Percentiles rank a stretch among this genome's conserved stretches.
phyloP scores from a whole-genome alignment of 352 stramenopile species.

The Phytophthora cactorum region DNA sequence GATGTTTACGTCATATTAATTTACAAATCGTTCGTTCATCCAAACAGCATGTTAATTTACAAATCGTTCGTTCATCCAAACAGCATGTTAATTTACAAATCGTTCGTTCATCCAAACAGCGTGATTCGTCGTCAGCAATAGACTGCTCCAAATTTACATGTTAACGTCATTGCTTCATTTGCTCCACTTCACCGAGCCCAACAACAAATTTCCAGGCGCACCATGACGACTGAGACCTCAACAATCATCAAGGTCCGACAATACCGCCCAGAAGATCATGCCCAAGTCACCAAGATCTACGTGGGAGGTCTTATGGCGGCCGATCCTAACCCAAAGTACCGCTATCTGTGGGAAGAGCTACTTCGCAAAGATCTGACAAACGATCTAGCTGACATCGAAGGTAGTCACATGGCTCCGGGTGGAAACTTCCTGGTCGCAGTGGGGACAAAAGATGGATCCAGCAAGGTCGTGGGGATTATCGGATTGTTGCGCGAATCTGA shows the following conservation, averaged over 20 bases:
- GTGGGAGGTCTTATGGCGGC: slow-evolving; percentile 8
- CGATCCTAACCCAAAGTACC: slow-evolving; percentile 4
- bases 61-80: slow-evolving; percentile 9
- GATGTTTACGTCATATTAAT: too few relatives aligned
- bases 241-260: slow-evolving; percentile 16
- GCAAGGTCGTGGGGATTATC: slow-evolving; percentile 28
- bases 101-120: slow-evolving; percentile 8
- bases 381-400: slow-evolving; percentile 16
- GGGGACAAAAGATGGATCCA: slow-evolving; percentile 3
- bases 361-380: slow-evolving; percentile 12
- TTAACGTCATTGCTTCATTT: too few relatives aligned
- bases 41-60: neutral
- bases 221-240: neutral
- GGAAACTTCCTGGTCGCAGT: slow-evolving; percentile 37
- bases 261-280: slow-evolving; percentile 30
- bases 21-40: slow-evolving; percentile 2
- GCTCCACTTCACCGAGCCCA: neutral
- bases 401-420: slow-evolving; percentile 19
- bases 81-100: neutral
- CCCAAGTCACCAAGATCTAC: slow-evolving; percentile 26
- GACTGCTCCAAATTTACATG: too few relatives aligned
- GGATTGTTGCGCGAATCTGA: slow-evolving; percentile 20
- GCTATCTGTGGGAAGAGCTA: slow-evolving; percentile 4
- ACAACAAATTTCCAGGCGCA: neutral
- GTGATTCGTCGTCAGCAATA: neutral